A percentile compares a stretch with the other conserved stretches of the same genome.
Conservation (phyloP, 2,329 filamentous ascomycete species). For the Botrytis porri region DNA sequence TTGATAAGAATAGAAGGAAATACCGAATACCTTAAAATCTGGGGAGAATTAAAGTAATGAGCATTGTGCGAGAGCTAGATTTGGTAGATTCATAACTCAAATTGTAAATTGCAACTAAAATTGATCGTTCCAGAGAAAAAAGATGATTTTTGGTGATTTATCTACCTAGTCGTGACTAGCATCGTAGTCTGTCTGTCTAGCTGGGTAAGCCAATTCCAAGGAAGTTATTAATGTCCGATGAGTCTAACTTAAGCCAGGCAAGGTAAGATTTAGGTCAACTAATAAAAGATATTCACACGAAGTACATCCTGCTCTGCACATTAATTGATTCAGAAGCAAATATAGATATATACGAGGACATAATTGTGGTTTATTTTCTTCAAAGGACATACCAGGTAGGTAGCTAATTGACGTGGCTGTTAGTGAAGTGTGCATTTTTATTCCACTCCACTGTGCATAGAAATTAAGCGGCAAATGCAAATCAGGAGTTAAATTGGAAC, state of each 20-base stretch:
- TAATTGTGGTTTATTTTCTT: not conserved
- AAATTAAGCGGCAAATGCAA: slow-evolving; percentile 4
- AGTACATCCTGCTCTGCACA: not conserved
- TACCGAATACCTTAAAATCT: slow-evolving; percentile 8
- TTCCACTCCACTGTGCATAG: not conserved
- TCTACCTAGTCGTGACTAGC: not conserved
- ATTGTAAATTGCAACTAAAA: not conserved
- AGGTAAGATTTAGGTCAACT: not conserved
- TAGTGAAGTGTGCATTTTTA: not conserved
- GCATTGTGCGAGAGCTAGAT: not conserved
- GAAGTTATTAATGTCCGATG: slow-evolving; percentile 1
- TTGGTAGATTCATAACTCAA: not conserved
- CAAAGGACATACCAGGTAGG: not conserved
- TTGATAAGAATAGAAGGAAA: not conserved
- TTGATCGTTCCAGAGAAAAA: not conserved
- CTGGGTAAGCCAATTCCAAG: slow-evolving; percentile 1
- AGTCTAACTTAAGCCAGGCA: not conserved
- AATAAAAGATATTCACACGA: not conserved
- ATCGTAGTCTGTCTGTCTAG: not conserved
- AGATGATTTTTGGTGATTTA: slow-evolving; percentile 7
- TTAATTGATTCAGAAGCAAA: slow-evolving; percentile 3
- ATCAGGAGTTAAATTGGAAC: not conserved
- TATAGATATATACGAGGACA: not conserved
- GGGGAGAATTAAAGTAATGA: not conserved
- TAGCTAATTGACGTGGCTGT: slow-evolving; percentile 6